Percentiles rank a stretch among this genome's conserved stretches.
These are phyloP conservation scores for thale cress (Arabidopsis thaliana) DNA, from an alignment of 345 rosid species.

Conservation along the genomic window DNA sequence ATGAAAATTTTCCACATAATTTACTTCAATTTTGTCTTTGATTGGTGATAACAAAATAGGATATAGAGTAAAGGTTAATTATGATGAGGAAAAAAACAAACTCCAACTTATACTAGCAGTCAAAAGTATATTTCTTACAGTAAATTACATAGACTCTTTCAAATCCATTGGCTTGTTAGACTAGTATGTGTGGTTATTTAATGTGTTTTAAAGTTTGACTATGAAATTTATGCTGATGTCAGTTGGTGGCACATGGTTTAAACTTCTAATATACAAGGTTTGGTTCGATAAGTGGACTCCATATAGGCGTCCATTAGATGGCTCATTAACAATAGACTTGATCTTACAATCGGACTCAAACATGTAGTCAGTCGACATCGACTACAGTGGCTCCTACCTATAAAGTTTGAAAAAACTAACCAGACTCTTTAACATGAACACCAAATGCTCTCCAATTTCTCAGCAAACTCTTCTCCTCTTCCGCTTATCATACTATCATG, in stretches of 20 bases:
- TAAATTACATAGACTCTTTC: neutral
- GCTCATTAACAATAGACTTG: neutral
- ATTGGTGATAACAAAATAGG: neutral
- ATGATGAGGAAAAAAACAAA: neutral
- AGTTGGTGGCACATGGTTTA: too few species aligned
- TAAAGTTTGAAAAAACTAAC: too few species aligned
- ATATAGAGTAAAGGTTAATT: neutral
- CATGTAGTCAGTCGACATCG: too few species aligned
- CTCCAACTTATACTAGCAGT: neutral
- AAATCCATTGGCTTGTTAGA: neutral
- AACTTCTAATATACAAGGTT: too few species aligned
- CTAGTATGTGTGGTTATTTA: neutral
- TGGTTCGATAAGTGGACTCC: neutral
- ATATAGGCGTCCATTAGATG: neutral
- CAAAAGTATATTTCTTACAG: neutral
- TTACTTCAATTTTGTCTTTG: neutral
- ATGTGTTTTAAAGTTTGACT: neutral
- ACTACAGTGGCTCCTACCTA: too few species aligned
- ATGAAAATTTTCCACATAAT: neutral
- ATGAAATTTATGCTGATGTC: too few species aligned
- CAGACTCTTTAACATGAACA: neutral
- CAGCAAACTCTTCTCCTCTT: slow-evolving; percentile 40
- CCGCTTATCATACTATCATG: slow-evolving; percentile 49
- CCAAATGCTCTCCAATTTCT: slow-evolving; percentile 38
- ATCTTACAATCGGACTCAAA: too few species aligned